Base-by-base conservation (phyloP, 352 stramenopile genomes). In the Phytophthora sojae region DNA sequence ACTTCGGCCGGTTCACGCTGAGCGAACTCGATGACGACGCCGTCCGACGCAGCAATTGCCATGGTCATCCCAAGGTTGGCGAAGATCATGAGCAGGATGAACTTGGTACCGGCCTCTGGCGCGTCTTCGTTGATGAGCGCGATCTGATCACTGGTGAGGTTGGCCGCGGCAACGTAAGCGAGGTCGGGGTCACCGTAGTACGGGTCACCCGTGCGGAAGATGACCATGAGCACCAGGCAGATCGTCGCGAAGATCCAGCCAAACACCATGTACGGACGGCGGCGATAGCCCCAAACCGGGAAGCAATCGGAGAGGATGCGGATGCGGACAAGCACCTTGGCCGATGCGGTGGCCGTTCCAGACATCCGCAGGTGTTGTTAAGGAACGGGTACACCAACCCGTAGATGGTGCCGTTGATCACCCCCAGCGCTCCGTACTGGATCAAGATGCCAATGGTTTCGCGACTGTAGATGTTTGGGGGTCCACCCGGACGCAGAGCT, bases 261-360 rank as follows among this genome's bases (percentile, higher is more conserved):
- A 30, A 93, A 73, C 2, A 87, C 69, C 69, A 96, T 93, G 73
- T 93, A 97, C 19, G 84, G 83, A 30, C 89, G 90, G 19, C 88
- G 77, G 32, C 88, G 88, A 39, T 86, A 88, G 9, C 88, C 90
- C 58, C 74, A 90, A 63, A 96, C 89, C 23, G 88, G 90, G 57
- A 90, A 85, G 62, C 87, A 95, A 61, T 96, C 88, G 26, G 77
- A 90, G 25, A 97, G 57, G 51, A 95, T 89, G 30, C 90, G 76
- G 29, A 88, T 66, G 21, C 68, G 73, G 14, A 81, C 75, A 17
- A 85, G 76, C 37, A 81, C 80, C 15, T 59, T 79, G 6, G 80
- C 77, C 17, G 82, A 82, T 12, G 75, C 60, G 6, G 73, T 78
- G 8, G 69, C 71, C 26, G 71, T 77, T 14, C 75, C 75, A 6